Evolutionary conservation across 164 flowering plant species (phyloP), one percentile per base, ranked within the genome.

Genomic region (Hamamelis virginiana): DNA sequence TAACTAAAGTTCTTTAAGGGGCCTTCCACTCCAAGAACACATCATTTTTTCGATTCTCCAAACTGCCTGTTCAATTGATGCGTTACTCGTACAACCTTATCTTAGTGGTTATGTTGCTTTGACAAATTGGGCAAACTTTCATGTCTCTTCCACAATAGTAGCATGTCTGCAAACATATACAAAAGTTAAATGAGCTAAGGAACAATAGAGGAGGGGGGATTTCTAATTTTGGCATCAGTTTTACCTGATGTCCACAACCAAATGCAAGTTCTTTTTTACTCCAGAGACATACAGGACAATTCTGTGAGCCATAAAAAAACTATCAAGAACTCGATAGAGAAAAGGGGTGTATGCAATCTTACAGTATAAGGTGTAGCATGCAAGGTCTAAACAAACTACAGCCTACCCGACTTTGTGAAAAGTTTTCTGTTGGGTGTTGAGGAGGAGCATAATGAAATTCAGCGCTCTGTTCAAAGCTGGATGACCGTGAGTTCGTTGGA

Each of bases 161-260:
- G 67, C 87, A 83, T 65, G 87, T 78, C 87, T 83, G 83, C 74
- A 44, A n/a, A 48, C 13, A 41, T 26, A 27, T 11, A 56, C 41
- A 9, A 1, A 50, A 55, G 11, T 14, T 52, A 21, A 18, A 56
- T 4, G 26, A 1, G 22, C 28, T 8, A 16, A 14, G 58, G 44
- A 1, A 26, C 8, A 47, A 48, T 11, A 19, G 48, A 23, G 9
- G 23, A 33, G 19, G 38, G 27, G 66, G 3, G 12, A 8, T 59
- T 50, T 67, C 45, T 3, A 8, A 28, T 45, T 78, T 80, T 80
- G 80, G 76, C 80, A 67, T 83, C 5, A 11, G 15, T 23, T 41
- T n/a, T 79, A 83, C 86, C 84, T 81, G 87, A 73, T 83, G 87
- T 33, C 87, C 85, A 57, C 87, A 84, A 28, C 85, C 85, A 61